A percentile compares a stretch with the other conserved stretches of the same genome.
phyloP scores from a whole-genome alignment of 78 protist genomes.

The Anaeramoeba flamelloides region DNA sequence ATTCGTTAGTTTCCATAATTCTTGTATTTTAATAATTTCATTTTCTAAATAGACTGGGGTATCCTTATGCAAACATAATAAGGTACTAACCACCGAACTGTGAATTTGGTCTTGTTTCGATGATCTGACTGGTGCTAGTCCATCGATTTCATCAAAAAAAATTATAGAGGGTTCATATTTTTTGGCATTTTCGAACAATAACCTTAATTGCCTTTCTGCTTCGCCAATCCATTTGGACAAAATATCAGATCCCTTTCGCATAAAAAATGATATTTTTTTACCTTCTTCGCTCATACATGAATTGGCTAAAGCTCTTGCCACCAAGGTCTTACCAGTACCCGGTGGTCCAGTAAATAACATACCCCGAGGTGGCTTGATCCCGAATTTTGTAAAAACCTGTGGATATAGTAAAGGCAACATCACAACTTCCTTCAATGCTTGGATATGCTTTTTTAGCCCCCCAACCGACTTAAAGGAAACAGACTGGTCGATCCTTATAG shows the following conservation, averaged over 20 bases:
- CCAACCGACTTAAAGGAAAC: too few relatives aligned
- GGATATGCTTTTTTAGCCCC: background rate
- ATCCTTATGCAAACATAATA: too few relatives aligned
- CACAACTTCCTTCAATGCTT: background rate
- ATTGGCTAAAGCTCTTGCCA: background rate
- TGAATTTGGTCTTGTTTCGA: conserved; percentile 62
- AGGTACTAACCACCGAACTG: conserved; percentile 55
- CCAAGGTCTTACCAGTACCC: background rate
- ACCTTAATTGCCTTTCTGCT: too few relatives aligned
- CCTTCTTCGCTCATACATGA: too few relatives aligned
- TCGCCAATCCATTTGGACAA: conserved; percentile 33
- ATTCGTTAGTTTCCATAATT: too few relatives aligned
- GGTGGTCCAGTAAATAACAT: background rate
- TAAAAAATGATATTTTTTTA: conserved; percentile 57
- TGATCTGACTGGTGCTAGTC: too few relatives aligned
- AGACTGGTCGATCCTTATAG: too few relatives aligned
- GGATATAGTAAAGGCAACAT: background rate
- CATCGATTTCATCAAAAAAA: too few relatives aligned
- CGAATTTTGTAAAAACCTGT: background rate
- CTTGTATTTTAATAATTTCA: too few relatives aligned
- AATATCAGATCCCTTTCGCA: conserved; percentile 79
- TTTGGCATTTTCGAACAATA: too few relatives aligned
- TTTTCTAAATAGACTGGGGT: too few relatives aligned
- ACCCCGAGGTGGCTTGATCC: background rate
- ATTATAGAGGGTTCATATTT: too few relatives aligned